phyloP scores from a whole-genome alignment of 2,329 filamentous ascomycete genomes.

The Pseudonectria foliicola region DNA sequence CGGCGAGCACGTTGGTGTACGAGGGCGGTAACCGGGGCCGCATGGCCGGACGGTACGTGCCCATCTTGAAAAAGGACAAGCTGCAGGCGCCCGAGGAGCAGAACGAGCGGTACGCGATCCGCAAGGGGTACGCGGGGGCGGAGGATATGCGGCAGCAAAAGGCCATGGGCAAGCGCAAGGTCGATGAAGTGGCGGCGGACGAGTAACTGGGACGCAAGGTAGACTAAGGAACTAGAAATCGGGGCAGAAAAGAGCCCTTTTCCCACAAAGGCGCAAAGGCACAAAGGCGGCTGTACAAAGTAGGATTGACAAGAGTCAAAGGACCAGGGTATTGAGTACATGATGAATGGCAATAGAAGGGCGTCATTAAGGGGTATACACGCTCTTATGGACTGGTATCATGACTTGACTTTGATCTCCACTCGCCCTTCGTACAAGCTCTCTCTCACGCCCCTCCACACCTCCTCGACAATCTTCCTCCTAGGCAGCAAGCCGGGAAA shows the following conservation, averaged over 20 bases:
- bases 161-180: slow-evolving; percentile 24
- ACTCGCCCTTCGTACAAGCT: slow-evolving; percentile 61
- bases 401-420: slow-evolving; percentile 23
- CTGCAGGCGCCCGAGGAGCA: slow-evolving; percentile 46
- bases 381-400: slow-evolving; percentile 2
- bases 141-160: slow-evolving; percentile 38
- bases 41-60: slow-evolving; percentile 46
- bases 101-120: slow-evolving; percentile 55
- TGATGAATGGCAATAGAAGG: slow-evolving; percentile 3
- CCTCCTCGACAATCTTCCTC: slow-evolving; percentile 69
- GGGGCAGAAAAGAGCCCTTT: neutral
- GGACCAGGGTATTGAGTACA: slow-evolving; percentile 1
- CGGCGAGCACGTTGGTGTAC: slow-evolving; percentile 33
- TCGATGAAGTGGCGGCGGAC: slow-evolving; percentile 16
- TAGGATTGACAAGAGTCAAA: neutral
- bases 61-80: slow-evolving; percentile 44
- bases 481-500: slow-evolving; percentile 77
- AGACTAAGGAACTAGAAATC: no score
- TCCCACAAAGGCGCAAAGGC: no score
- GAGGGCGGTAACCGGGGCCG: slow-evolving; percentile 48
- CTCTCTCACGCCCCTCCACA: slow-evolving; percentile 79
- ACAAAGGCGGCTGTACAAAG: no score
- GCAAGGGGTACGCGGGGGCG: slow-evolving; percentile 48
- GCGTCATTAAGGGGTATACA: slow-evolving; percentile 5
- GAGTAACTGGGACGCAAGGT: no score